Base-by-base conservation (phyloP, 148 eudicot species). In the Pouteria glomerata region DNA sequence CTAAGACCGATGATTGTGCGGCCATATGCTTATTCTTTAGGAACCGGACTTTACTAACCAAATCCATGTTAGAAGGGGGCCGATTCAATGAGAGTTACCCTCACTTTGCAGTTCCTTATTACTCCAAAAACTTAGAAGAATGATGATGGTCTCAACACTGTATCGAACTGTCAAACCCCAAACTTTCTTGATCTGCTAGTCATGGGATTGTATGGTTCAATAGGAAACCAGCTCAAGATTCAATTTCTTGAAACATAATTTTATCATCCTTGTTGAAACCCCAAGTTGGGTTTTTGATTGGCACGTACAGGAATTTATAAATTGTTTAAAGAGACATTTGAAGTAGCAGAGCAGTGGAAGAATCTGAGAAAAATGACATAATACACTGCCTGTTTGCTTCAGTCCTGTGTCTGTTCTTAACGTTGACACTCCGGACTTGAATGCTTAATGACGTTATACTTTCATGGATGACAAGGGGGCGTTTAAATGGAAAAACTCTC, bases 1-100 rank as follows among this genome's bases (percentile, higher is more conserved):
- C 96, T 18, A 84, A 83, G 72, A 63, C 75, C 0, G 97, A 94
- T 34, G 98, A 94, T 69, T 87, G 90, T 12, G 96, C 98, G 0
- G 91, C 73, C 0, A 60, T 91, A 2, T 86, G 86, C 65, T 78
- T 90, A 65, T 93, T 85, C 75, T 77, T 90, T 57, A 85, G 87
- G 71, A 77, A 76, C 24, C 88, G 74, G 23, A 75, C 84, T 24
- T 8, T 35, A 3, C 24, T 79, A 5, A 68, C 81, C 50, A 87
- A 84, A 63, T 72, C 87, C 0, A 21, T 56, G 67, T 86, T 91
- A 1, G 86, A 89, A 6, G 42, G 47, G 18, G 84, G 82, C 57
- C 76, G 76, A 1, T 51, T 76, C 8, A 84, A 70, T 64, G 31
- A 66, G 45, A 69, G 55, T n/a, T 50, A 73, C 52, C 4, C 35